Evolutionary conservation across 495 filamentous ascomycete genomes (phyloP).

Genomic region (Hyaloscypha finlandica): DNA sequence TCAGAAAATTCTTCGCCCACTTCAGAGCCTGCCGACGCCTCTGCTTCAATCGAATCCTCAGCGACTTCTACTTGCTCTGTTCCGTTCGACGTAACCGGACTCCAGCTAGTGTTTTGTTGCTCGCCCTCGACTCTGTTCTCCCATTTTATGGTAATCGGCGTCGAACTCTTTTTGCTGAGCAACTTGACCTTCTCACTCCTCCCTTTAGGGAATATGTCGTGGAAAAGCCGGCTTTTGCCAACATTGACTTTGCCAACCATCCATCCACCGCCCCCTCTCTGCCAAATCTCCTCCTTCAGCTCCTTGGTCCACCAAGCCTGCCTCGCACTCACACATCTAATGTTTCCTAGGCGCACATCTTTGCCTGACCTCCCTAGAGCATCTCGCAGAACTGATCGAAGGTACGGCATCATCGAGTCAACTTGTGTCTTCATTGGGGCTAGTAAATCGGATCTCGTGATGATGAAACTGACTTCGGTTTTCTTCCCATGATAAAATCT

Average conservation of each 20-base stretch:
- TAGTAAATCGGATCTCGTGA: conserved; percentile 85
- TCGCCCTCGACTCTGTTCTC: conserved; percentile 5
- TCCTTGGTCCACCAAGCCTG: conserved; percentile 85
- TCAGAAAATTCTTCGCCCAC: conserved; percentile 31
- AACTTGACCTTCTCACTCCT: conserved; percentile 44
- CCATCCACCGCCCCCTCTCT: conserved; percentile 86
- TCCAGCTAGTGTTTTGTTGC: conserved; percentile 22
- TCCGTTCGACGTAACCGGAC: background rate
- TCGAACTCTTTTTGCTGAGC: conserved; percentile 22
- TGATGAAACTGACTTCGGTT: conserved; percentile 80
- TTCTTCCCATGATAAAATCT: conserved; percentile 62
- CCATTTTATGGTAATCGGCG: conserved; percentile 35
- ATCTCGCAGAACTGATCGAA: conserved; percentile 71
- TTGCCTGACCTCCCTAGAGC: conserved; percentile 61
- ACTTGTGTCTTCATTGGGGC: conserved; percentile 79
- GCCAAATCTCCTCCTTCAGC: conserved; percentile 79
- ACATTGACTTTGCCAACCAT: conserved; percentile 98
- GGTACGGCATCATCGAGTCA: conserved; percentile 78
- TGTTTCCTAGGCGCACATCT: conserved; percentile 75
- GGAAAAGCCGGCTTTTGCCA: conserved; percentile 90
- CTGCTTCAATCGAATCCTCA: background rate
- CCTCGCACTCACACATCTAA: conserved; percentile 81
- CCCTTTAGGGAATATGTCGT: conserved; percentile 82
- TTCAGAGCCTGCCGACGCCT: conserved; percentile 1
- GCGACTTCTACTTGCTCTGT: background rate